Evolutionary conservation across 495 filamentous ascomycete species (phyloP).

Genomic region (Aspergillus biplanus): DNA sequence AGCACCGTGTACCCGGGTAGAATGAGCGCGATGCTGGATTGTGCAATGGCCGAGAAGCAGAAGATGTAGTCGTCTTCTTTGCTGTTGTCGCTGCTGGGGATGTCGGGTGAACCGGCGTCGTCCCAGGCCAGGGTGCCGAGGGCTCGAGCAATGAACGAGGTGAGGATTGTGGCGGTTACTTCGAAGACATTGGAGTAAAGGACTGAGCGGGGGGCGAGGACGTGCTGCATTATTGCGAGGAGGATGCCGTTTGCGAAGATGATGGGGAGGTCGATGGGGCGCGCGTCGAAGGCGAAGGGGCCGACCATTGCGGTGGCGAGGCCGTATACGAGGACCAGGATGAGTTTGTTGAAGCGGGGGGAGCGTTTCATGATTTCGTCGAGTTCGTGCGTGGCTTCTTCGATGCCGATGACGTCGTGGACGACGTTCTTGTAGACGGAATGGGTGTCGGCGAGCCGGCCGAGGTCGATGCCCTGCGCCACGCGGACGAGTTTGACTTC

Average conservation of each 20-base stretch:
- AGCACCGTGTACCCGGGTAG: slow-evolving; percentile 87
- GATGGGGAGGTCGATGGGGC: slow-evolving; percentile 85
- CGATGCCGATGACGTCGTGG: slow-evolving; percentile 80
- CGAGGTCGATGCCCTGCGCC: slow-evolving; percentile 73
- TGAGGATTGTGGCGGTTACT: slow-evolving; percentile 80
- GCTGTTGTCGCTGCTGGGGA: no score
- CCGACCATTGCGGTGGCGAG: slow-evolving; percentile 76
- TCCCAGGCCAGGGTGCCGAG: no score
- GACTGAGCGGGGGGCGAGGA: slow-evolving; percentile 76
- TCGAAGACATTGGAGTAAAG: slow-evolving; percentile 87
- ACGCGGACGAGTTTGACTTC: slow-evolving; percentile 85
- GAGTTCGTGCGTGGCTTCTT: slow-evolving; percentile 73
- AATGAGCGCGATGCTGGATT: slow-evolving; percentile 89
- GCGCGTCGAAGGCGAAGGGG: slow-evolving; percentile 85
- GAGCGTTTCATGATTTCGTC: slow-evolving; percentile 67
- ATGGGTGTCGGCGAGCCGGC: slow-evolving; percentile 80
- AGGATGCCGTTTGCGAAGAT: slow-evolving; percentile 82
- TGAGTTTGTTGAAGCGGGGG: slow-evolving; percentile 64
- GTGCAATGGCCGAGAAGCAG: slow-evolving; percentile 89
- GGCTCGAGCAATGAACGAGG: slow-evolving; percentile 82
- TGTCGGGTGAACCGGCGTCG: no score
- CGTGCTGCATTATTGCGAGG: slow-evolving; percentile 81
- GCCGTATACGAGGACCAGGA: slow-evolving; percentile 76
- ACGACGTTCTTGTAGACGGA: slow-evolving; percentile 90
- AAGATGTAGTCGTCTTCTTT: slow-evolving; percentile 63